Evolutionary conservation across 2,329 filamentous ascomycete genomes (phyloP).

Genomic region (Pseudocercospora crystallina): DNA sequence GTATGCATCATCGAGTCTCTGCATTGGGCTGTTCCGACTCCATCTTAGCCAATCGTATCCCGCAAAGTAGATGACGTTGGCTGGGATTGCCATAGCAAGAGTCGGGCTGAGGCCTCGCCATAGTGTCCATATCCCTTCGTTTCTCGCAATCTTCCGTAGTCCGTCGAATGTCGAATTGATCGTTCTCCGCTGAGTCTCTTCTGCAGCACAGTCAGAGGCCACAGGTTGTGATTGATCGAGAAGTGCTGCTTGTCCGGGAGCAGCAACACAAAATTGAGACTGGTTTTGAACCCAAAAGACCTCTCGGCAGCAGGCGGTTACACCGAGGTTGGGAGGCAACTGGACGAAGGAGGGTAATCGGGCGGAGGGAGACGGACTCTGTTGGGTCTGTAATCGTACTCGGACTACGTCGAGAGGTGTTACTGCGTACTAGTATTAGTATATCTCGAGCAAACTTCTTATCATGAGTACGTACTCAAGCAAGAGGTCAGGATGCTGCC

Average conservation of each 20-base stretch:
- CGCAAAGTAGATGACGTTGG: conserved; percentile 97
- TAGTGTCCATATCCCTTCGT: conserved; percentile 81
- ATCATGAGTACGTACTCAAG: conserved; percentile 61
- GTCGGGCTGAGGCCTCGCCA: conserved; percentile 96
- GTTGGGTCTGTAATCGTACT: conserved; percentile 88
- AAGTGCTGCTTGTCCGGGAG: conserved; percentile 42
- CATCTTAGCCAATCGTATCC: conserved; percentile 93
- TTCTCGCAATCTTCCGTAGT: conserved; percentile 87
- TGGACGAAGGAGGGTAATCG: conserved; percentile 60
- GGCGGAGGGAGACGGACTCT: conserved; percentile 53
- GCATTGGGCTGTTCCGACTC: conserved; percentile 70
- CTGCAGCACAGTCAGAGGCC: conserved; percentile 73
- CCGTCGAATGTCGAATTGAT: conserved; percentile 92
- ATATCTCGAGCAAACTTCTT: not conserved
- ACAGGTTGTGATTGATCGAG: conserved; percentile 34
- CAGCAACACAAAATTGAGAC: conserved; percentile 74
- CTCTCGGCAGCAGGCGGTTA: conserved; percentile 92
- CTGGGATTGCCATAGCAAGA: conserved; percentile 87
- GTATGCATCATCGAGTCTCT: conserved; percentile 64
- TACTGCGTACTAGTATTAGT: conserved; percentile 53
- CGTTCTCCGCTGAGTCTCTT: conserved; percentile 78
- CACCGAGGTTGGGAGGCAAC: conserved; percentile 80
- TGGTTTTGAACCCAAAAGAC: conserved; percentile 95
- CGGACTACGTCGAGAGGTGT: conserved; percentile 96
- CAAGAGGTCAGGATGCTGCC: conserved; percentile 88